A percentile compares a stretch with the other conserved stretches of the same genome.
phyloP scores from a whole-genome alignment of 1,284 basidiomycete species.

The Malassezia brasiliensis region DNA sequence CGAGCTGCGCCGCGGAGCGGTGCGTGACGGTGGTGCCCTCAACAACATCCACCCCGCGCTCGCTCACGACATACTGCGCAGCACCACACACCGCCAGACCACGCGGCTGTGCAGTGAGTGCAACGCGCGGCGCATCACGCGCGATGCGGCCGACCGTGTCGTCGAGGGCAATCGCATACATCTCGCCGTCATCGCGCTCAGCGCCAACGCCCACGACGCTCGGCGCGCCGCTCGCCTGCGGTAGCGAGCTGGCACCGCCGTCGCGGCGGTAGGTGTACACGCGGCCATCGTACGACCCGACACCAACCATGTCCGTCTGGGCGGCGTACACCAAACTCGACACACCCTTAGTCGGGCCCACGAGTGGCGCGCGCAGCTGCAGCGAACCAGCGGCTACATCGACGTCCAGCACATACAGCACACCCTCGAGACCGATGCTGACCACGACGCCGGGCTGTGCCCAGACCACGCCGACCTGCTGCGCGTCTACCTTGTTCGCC shows the following conservation, averaged over 20 bases:
- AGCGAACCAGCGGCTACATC: neutral
- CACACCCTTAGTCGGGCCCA: neutral
- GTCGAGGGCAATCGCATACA: slow-evolving; percentile 8
- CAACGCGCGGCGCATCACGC: neutral
- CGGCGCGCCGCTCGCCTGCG: neutral
- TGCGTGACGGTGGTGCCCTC: slow-evolving; percentile 5
- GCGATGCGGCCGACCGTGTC: slow-evolving; percentile 4
- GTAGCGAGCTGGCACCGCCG: neutral
- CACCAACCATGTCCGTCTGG: neutral
- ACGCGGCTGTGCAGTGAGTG: slow-evolving; percentile 60
- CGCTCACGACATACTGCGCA: slow-evolving; percentile 59
- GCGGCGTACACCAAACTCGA: neutral
- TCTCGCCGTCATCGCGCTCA: neutral
- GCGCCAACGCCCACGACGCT: slow-evolving; percentile 6
- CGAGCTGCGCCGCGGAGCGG: neutral
- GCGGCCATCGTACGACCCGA: slow-evolving; percentile 13
- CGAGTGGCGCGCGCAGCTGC: neutral
- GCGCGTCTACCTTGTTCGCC: slow-evolving; percentile 48
- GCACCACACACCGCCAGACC: slow-evolving; percentile 19
- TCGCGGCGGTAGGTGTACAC: slow-evolving; percentile 8
- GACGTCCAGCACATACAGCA: slow-evolving; percentile 58
- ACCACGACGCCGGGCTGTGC: slow-evolving; percentile 61
- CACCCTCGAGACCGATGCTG: slow-evolving; percentile 73
- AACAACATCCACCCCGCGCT: slow-evolving; percentile 59
- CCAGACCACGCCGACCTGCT: slow-evolving; percentile 79